Evolutionary conservation across 495 filamentous ascomycete genomes (phyloP).

Genomic region (Aspergillus olivimuriae): DNA sequence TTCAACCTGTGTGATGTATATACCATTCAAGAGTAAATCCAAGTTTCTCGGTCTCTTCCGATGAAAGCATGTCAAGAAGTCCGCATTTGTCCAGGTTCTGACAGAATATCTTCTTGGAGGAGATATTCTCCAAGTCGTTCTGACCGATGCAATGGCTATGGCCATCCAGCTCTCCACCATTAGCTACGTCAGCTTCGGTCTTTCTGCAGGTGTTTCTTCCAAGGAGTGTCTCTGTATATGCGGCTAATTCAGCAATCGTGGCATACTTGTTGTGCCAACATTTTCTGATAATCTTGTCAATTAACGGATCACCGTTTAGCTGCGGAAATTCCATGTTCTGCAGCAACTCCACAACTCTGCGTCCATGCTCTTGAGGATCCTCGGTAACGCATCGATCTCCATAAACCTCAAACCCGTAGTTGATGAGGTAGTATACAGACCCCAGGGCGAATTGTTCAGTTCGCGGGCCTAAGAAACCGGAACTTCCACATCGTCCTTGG

Average conservation of each 20-base stretch:
- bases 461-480: constrained; percentile 24
- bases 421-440: constrained; percentile 32
- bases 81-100: background rate
- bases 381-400: constrained; percentile 25
- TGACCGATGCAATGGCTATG: background rate
- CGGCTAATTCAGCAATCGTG: constrained; percentile 24
- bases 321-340: constrained; percentile 32
- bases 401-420: constrained; percentile 34
- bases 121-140: background rate
- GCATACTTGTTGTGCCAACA: constrained; percentile 34
- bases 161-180: background rate
- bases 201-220: background rate
- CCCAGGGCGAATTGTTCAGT: constrained; percentile 35
- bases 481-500: constrained; percentile 20
- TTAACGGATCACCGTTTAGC: constrained; percentile 19
- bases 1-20: background rate
- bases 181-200: background rate
- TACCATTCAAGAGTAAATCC: constrained; percentile 1
- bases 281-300: constrained; percentile 32
- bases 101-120: background rate
- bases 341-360: constrained; percentile 25
- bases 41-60: background rate
- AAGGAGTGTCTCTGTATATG: constrained; percentile 20
- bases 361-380: constrained; percentile 31
- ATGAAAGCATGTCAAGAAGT: background rate